Evolutionary conservation across 2,329 filamentous ascomycete species (phyloP), one percentile per base, ranked within the genome.

Genomic region (Dactylellina parvicollis): DNA sequence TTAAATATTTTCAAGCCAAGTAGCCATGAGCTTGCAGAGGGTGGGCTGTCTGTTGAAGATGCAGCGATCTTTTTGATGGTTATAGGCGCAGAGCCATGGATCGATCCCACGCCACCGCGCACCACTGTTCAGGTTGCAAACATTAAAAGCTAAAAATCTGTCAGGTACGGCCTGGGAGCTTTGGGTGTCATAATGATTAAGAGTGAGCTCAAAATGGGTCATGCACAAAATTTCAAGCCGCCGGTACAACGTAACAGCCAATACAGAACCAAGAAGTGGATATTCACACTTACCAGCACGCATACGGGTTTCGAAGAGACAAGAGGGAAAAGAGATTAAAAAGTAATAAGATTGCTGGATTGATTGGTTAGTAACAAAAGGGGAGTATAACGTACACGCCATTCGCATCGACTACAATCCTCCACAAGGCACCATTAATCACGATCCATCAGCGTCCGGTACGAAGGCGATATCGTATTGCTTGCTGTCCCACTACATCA

Each of bases 341-440:
- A 34, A 16, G 18, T 22, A 56, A 50, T 38, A 24, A 38, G 9
- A 32, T 1, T 44, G 55, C 60, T 73, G 60, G 9, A 12, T 42
- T 49, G 20, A 50, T 30, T 2, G 46, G 69, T 73, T 73, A 73
- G 69, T 73, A 55, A 42, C 22, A 52, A 59, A 54, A 57, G 69
- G 69, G 69, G 69, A 73, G 69, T 49, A 73, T 66, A 73, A 73
- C 69, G 69, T 73, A 73, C 69, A 73, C 49, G 54, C 52, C 60
- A 32, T 42, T 36, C 18, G 24, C 56, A 62, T 60, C 36, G 22
- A 46, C 20, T 56, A 55, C 47, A 47, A n/a, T 20, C 22, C 61
- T 36, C 32, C 28, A 26, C 22, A 14, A 44, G 40, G 16, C 40
- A 22, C n/a, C 16, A 34, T 46, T 32, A 42, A 40, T 52, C 59